A percentile compares a stretch with the other conserved stretches of the same genome.
These are phyloP conservation scores for Haematococcus sp. DNA, from an alignment of 139 green algal species.

Conservation along the genomic window DNA sequence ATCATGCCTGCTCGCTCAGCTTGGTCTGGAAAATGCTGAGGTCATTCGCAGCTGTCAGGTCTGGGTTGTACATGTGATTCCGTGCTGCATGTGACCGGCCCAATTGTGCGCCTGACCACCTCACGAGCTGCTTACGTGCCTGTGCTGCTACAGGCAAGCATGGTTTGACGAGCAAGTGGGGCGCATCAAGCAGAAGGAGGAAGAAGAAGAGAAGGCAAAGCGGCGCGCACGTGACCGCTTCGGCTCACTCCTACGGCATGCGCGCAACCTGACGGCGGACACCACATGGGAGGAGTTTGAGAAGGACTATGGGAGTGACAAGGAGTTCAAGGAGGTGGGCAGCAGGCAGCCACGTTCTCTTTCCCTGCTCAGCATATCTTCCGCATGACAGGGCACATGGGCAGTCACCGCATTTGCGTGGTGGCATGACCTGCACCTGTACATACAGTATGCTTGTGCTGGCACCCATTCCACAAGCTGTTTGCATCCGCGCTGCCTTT, in stretches of 20 bases:
- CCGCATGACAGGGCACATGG: no score
- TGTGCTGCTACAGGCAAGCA: slow-evolving; percentile 31
- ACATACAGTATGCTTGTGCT: not conserved
- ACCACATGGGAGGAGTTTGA: slow-evolving; percentile 50
- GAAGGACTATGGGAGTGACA: not conserved
- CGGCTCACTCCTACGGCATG: slow-evolving; percentile 40
- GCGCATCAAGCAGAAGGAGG: slow-evolving; percentile 37
- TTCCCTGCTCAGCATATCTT: not conserved
- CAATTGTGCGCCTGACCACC: no score
- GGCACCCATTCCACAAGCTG: not conserved
- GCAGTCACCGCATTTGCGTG: not conserved
- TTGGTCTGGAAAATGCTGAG: no score
- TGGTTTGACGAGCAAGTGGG: slow-evolving; percentile 63
- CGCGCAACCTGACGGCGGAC: slow-evolving; percentile 32
- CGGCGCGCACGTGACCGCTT: slow-evolving; percentile 43
- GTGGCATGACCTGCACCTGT: not conserved
- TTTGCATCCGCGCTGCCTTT: not conserved
- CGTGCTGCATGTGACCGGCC: no score
- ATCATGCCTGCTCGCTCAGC: no score
- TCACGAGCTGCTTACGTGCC: not conserved
- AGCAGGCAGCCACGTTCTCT: no score
- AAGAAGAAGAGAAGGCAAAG: slow-evolving; percentile 24
- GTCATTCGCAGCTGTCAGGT: no score
- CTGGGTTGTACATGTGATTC: no score
- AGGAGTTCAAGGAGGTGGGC: slow-evolving; percentile 13